Conservation (phyloP, 495 filamentous ascomycete genomes). For the Echria macrotheca region DNA sequence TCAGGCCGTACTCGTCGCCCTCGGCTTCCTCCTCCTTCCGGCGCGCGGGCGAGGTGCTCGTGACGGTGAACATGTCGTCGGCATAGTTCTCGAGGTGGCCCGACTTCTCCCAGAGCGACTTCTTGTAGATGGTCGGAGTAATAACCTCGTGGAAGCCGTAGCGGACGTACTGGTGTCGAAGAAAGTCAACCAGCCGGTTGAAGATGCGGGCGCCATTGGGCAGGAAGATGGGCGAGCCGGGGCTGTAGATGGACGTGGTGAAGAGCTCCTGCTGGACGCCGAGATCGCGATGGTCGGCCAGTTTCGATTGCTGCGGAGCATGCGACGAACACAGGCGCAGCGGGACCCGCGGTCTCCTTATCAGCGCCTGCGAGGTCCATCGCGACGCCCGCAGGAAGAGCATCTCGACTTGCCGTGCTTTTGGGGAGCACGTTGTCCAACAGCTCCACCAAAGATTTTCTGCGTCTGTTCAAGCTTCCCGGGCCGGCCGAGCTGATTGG, state of each 20-base stretch:
- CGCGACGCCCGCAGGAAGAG: constrained; percentile 18
- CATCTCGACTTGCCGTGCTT: constrained; percentile 21
- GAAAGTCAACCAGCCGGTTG: constrained; percentile 79
- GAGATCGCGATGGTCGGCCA: constrained; percentile 64
- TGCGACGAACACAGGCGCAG: constrained; percentile 29
- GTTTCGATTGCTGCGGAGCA: constrained; percentile 22
- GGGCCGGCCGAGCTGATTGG: too few relatives aligned
- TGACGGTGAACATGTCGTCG: constrained; percentile 92
- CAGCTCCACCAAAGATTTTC: too few relatives aligned
- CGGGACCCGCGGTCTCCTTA: background rate
- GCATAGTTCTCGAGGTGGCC: constrained; percentile 93
- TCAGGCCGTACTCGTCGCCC: constrained; percentile 77
- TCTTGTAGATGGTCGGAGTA: constrained; percentile 91
- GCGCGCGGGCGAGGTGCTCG: constrained; percentile 43
- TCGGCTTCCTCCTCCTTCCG: constrained; percentile 25
- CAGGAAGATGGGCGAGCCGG: constrained; percentile 83
- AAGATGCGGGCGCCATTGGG: constrained; percentile 82
- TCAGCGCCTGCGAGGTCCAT: constrained; percentile 13
- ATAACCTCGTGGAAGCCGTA: constrained; percentile 91
- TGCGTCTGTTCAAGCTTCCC: too few relatives aligned
- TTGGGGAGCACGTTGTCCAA: background rate
- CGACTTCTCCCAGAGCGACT: constrained; percentile 79
- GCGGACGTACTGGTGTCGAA: constrained; percentile 78
- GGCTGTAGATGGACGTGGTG: constrained; percentile 70
- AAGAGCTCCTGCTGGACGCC: constrained; percentile 71